A percentile compares a stretch with the other conserved stretches of the same genome.
Conservation (phyloP, 352 stramenopile species). For the Globisporangium perplexum region DNA sequence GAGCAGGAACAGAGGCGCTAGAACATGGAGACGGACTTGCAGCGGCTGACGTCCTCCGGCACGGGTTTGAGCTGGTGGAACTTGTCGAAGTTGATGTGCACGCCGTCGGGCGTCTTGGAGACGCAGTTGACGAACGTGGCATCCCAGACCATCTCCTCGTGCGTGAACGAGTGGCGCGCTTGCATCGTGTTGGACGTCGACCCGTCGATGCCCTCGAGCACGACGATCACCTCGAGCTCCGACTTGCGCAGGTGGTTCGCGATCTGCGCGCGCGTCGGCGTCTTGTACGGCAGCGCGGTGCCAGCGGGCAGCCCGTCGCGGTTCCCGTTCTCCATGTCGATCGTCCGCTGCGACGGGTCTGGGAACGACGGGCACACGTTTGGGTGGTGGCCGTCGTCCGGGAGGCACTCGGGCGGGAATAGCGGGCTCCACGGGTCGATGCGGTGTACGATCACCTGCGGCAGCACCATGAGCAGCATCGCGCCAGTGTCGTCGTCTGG, state of each 20-base stretch:
- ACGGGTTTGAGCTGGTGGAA: conserved; percentile 73
- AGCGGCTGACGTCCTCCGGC: conserved; percentile 37
- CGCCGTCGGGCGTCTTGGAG: conserved; percentile 34
- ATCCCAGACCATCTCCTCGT: conserved; percentile 80
- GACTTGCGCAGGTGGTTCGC: conserved; percentile 56
- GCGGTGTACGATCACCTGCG: conserved; percentile 76
- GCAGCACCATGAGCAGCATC: conserved; percentile 80
- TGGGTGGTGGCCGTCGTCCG: conserved; percentile 33
- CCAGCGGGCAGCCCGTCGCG: conserved; percentile 41
- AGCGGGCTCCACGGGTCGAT: conserved; percentile 84
- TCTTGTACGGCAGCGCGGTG: conserved; percentile 27
- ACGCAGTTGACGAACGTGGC: conserved; percentile 77
- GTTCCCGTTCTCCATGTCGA: conserved; percentile 85
- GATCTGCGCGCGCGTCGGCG: conserved; percentile 69
- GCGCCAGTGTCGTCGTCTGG: conserved; percentile 76
- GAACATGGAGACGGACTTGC: conserved; percentile 16
- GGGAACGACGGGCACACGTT: conserved; percentile 57
- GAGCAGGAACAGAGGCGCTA: too few relatives aligned
- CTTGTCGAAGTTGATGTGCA: conserved; percentile 79
- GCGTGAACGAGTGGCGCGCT: conserved; percentile 73
- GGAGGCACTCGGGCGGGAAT: conserved; percentile 74
- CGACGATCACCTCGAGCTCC: conserved; percentile 73
- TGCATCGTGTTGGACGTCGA: conserved; percentile 88
- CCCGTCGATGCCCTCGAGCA: conserved; percentile 81
- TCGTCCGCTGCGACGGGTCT: conserved; percentile 59